Percentiles rank a stretch among this genome's conserved stretches.
Conservation (phyloP, 441 rosid genomes). For the Gossypium schwendimanii region DNA sequence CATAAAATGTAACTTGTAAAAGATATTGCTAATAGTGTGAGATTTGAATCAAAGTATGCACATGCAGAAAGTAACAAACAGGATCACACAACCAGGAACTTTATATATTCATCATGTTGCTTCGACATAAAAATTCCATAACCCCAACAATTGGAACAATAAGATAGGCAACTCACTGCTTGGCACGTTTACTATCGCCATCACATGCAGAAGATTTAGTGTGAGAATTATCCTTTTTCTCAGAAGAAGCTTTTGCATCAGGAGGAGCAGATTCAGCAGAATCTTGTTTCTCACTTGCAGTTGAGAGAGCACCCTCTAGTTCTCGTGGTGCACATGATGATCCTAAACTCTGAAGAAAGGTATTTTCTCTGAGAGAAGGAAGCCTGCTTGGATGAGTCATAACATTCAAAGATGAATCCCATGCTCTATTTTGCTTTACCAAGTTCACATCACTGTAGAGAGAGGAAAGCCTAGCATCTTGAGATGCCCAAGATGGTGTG, state of each 20-base stretch:
- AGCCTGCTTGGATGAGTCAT: constrained; percentile 38
- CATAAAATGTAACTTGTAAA: background rate
- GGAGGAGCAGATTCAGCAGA: constrained; percentile 37
- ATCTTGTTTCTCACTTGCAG: constrained; percentile 51
- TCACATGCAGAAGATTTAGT: constrained; percentile 55
- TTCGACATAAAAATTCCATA: background rate
- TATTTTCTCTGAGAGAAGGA: constrained; percentile 47
- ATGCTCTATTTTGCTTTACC: constrained; percentile 46
- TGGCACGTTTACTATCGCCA: constrained; percentile 88
- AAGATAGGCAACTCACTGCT: constrained; percentile 61
- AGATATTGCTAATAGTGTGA: background rate
- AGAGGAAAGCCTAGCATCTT: constrained; percentile 45
- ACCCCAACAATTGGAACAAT: background rate
- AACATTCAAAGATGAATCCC: constrained; percentile 49
- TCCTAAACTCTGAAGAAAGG: constrained; percentile 44
- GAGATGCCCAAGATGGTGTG: constrained; percentile 54
- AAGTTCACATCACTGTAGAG: constrained; percentile 44
- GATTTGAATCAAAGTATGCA: background rate
- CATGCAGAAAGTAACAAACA: background rate
- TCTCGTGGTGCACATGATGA: constrained; percentile 44
- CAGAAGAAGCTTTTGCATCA: constrained; percentile 51
- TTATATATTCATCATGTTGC: background rate
- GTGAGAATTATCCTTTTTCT: constrained; percentile 47
- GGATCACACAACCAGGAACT: background rate
- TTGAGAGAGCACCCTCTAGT: constrained; percentile 36